phyloP scores from a whole-genome alignment of 2,329 filamentous ascomycete species.

The Zymoseptoria crescenta region DNA sequence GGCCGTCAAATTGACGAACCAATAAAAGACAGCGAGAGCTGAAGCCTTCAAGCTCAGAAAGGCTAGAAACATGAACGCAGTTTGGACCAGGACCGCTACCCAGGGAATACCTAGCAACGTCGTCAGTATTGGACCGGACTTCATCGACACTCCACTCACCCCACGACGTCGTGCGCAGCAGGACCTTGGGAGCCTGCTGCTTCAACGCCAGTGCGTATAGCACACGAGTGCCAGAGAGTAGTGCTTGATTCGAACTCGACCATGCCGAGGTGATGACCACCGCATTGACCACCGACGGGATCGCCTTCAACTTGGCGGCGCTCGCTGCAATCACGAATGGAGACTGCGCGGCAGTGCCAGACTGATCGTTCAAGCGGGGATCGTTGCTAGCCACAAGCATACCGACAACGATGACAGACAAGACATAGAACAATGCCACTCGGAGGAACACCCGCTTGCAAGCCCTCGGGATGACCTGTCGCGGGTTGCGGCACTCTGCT shows the following conservation, averaged over 20 bases:
- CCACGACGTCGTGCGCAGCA: constrained; percentile 36
- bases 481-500: constrained; percentile 21
- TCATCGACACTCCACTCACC: background rate
- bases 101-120: constrained; percentile 21
- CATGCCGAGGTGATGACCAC: constrained; percentile 61
- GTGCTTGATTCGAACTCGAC: constrained; percentile 48
- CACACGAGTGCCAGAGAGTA: constrained; percentile 46
- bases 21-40: constrained; percentile 58
- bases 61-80: constrained; percentile 23
- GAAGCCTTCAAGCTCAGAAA: constrained; percentile 26
- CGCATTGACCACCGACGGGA: constrained; percentile 63
- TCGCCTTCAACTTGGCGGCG: constrained; percentile 50
- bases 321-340: constrained; percentile 61
- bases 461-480: constrained; percentile 19
- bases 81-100: constrained; percentile 20
- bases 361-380: constrained; percentile 22
- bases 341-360: constrained; percentile 37
- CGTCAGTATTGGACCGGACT: constrained; percentile 37
- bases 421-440: constrained; percentile 28
- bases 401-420: constrained; percentile 27
- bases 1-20: constrained; percentile 42
- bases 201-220: constrained; percentile 51
- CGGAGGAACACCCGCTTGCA: constrained; percentile 19
- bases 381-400: constrained; percentile 26
- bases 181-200: constrained; percentile 52